These are phyloP conservation scores for Neofusicoccum parvum DNA, from an alignment of 2,329 filamentous ascomycete species.

Conservation along the genomic window DNA sequence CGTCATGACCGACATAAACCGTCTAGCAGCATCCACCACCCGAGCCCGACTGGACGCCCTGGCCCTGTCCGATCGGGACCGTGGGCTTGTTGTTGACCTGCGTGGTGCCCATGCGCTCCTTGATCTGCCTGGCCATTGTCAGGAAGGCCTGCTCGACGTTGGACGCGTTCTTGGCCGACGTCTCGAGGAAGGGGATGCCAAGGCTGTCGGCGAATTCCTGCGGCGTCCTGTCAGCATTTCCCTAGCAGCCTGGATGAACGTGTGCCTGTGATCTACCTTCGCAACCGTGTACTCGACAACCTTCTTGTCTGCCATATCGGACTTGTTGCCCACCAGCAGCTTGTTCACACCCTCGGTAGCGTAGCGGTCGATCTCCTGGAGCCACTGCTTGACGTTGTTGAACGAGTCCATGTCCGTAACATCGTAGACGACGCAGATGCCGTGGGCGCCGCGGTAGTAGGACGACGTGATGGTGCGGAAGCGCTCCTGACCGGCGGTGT, in stretches of 20 bases:
- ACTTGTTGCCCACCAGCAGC: conserved; percentile 99
- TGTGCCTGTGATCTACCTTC: conserved; percentile 68
- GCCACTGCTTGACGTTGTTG: conserved; percentile 99
- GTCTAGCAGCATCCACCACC: conserved; percentile 85
- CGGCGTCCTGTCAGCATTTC: conserved; percentile 26
- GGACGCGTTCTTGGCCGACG: conserved; percentile 98
- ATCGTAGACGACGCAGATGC: conserved; percentile 99
- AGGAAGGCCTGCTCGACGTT: conserved; percentile 99
- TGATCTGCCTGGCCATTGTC: conserved; percentile 99
- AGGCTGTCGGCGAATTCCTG: conserved; percentile 99
- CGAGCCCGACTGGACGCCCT: conserved; percentile 86
- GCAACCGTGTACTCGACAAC: conserved; percentile 99
- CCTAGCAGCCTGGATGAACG: not conserved
- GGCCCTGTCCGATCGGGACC: conserved; percentile 92
- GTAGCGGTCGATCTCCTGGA: conserved; percentile 99
- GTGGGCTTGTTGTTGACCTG: conserved; percentile 98
- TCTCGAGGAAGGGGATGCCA: conserved; percentile 99
- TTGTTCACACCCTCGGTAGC: conserved; percentile 99
- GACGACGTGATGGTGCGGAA: conserved; percentile 99
- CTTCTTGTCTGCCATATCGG: conserved; percentile 99
- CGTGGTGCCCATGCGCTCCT: conserved; percentile 98
- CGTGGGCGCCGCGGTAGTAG: conserved; percentile 98
- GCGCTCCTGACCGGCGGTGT: conserved; percentile 97
- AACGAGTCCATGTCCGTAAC: conserved; percentile 99
- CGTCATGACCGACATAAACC: conserved; percentile 13